These are phyloP conservation scores for Thalia dealbata DNA, from an alignment of 176 grass and related monocot species.

Conservation along the genomic window DNA sequence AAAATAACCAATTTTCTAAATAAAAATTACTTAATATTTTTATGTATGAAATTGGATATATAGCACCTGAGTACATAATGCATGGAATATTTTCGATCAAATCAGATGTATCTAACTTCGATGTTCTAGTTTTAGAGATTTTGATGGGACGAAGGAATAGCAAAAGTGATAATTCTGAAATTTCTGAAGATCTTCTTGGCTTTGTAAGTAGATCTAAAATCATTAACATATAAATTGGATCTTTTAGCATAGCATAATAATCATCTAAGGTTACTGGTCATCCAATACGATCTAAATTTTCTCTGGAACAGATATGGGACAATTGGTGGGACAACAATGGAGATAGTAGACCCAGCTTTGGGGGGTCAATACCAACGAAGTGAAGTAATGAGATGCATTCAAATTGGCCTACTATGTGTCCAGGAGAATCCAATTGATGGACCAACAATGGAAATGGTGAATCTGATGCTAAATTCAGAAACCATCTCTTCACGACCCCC, in stretches of 20 bases:
- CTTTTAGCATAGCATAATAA: too few relatives aligned
- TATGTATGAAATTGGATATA: slow-evolving; percentile 27
- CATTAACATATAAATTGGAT: neutral
- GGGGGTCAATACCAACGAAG: slow-evolving; percentile 17
- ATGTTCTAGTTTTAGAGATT: slow-evolving; percentile 46
- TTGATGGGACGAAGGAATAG: slow-evolving; percentile 38
- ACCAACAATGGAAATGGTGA: slow-evolving; percentile 5
- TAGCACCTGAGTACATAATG: slow-evolving; percentile 46
- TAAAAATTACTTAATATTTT: too few relatives aligned
- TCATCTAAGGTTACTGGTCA: too few relatives aligned
- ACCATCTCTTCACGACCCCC: neutral
- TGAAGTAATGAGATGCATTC: slow-evolving; percentile 27
- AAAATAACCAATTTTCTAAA: too few relatives aligned
- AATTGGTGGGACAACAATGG: slow-evolving; percentile 29
- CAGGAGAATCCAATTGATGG: slow-evolving; percentile 19
- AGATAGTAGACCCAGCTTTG: slow-evolving; percentile 36
- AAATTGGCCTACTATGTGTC: slow-evolving; percentile 27
- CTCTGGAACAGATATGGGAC: slow-evolving; percentile 28
- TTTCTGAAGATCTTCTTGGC: slow-evolving; percentile 38
- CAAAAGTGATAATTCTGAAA: slow-evolving; percentile 25
- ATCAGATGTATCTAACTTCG: slow-evolving; percentile 50
- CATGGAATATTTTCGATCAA: slow-evolving; percentile 49
- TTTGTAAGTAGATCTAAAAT: slow-evolving; percentile 21
- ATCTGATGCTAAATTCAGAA: slow-evolving; percentile 13
- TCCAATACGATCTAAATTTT: neutral